These are phyloP conservation scores for Hemileccinum hortonii DNA, from an alignment of 1,284 basidiomycete species.

Conservation along the genomic window DNA sequence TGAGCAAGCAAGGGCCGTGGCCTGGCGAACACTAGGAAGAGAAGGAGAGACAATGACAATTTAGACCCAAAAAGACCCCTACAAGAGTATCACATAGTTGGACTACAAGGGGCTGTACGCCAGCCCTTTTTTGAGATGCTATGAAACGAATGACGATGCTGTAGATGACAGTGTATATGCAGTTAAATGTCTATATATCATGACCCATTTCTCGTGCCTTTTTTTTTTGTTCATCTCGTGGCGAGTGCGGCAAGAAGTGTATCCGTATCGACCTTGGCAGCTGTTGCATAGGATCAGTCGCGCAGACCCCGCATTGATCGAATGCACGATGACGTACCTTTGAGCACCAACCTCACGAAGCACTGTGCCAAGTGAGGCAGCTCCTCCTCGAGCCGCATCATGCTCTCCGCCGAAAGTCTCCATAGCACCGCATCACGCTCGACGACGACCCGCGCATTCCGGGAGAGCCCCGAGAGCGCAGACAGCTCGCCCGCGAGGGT, in stretches of 20 bases:
- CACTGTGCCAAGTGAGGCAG: slow-evolving; percentile 61
- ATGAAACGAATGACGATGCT: slow-evolving; percentile 2
- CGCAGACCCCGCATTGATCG: neutral
- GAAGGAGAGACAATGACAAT: neutral
- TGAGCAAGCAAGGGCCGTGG: slow-evolving; percentile 32
- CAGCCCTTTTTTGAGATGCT: neutral
- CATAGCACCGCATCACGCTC: slow-evolving; percentile 79
- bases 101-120: neutral
- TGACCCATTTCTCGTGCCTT: neutral
- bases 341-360: slow-evolving; percentile 76
- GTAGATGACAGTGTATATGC: slow-evolving; percentile 4
- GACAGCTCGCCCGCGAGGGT: slow-evolving; percentile 88
- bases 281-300: slow-evolving; percentile 36
- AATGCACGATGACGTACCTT: slow-evolving; percentile 49
- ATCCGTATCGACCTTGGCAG: slow-evolving; percentile 78
- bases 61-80: neutral
- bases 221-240: slow-evolving; percentile 45
- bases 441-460: slow-evolving; percentile 85
- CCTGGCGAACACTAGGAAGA: neutral
- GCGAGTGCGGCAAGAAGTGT: slow-evolving; percentile 71
- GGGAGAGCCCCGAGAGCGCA: slow-evolving; percentile 68
- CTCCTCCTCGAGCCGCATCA: slow-evolving; percentile 64
- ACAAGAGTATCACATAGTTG: too few species aligned
- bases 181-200: neutral
- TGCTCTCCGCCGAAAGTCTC: slow-evolving; percentile 62